Evolutionary conservation across 2,329 filamentous ascomycete genomes (phyloP).

Genomic region (Diaporthe humulicola): DNA sequence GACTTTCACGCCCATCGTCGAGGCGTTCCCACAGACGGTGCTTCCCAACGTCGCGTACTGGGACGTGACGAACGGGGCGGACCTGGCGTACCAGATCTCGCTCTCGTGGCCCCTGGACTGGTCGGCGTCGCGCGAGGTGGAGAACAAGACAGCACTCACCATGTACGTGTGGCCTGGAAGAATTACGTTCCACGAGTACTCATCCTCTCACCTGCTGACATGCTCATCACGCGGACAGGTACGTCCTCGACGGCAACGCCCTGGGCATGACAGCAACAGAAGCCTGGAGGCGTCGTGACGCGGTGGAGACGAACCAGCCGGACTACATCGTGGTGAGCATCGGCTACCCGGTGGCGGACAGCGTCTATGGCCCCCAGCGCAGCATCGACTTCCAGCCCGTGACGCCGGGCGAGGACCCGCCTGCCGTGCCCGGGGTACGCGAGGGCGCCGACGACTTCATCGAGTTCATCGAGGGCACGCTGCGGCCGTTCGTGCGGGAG

Average conservation of each 20-base stretch:
- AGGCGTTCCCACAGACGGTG: conserved; percentile 35
- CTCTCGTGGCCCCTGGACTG: conserved; percentile 42
- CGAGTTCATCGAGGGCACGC: conserved; percentile 42
- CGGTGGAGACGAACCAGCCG: conserved; percentile 43
- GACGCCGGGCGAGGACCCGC: conserved; percentile 37
- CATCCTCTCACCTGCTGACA: conserved; percentile 9
- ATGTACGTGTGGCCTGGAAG: not conserved
- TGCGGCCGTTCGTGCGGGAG: conserved; percentile 43
- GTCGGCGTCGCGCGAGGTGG: conserved; percentile 25
- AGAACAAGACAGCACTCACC: conserved; percentile 28
- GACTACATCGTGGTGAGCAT: conserved; percentile 46
- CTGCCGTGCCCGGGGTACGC: conserved; percentile 31
- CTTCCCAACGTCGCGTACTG: conserved; percentile 40
- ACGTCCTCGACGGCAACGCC: conserved; percentile 47
- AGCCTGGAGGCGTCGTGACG: conserved; percentile 44
- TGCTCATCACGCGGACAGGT: conserved; percentile 37
- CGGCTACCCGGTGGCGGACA: conserved; percentile 45
- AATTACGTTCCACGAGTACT: not conserved
- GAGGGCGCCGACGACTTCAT: conserved; percentile 44
- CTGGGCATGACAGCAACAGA: conserved; percentile 45
- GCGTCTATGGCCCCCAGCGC: conserved; percentile 43
- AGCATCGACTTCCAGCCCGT: conserved; percentile 45
- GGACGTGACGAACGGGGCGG: conserved; percentile 39
- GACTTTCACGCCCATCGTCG: conserved; percentile 38
- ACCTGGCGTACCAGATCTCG: conserved; percentile 39